Evolutionary conservation across 2,329 filamentous ascomycete genomes (phyloP).

Genomic region (Aspergillus novoparasiticus): DNA sequence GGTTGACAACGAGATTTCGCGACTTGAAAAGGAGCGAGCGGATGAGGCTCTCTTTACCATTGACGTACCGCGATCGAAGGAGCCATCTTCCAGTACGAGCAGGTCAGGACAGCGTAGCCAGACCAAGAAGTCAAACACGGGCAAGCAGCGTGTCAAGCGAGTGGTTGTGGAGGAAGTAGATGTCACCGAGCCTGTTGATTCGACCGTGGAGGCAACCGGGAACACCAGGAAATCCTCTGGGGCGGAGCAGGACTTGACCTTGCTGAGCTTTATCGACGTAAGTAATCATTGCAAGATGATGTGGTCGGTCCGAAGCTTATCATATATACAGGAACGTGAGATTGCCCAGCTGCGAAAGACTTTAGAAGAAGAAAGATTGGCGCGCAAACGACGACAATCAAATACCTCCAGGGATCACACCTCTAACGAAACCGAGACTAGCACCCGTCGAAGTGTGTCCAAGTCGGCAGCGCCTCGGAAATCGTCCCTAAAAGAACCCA

Average conservation of each 20-base stretch:
- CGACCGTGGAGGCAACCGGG: conserved; percentile 27
- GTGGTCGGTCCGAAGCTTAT: background rate
- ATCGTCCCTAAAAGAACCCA: conserved; percentile 57
- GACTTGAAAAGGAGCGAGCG: conserved; percentile 40
- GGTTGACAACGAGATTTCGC: conserved; percentile 39
- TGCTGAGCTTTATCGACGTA: conserved; percentile 58
- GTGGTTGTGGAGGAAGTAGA: conserved; percentile 39
- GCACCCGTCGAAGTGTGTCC: conserved; percentile 40
- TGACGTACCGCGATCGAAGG: conserved; percentile 30
- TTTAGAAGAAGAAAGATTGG: conserved; percentile 57
- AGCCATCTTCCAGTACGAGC: conserved; percentile 25
- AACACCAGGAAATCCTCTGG: conserved; percentile 31
- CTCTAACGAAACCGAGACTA: conserved; percentile 43
- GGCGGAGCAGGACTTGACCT: conserved; percentile 49
- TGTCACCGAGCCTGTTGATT: conserved; percentile 33
- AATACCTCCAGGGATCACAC: conserved; percentile 32
- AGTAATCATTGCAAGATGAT: conserved; percentile 16
- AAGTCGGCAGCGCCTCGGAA: conserved; percentile 51
- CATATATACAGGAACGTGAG: conserved; percentile 40
- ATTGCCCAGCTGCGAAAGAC: conserved; percentile 57
- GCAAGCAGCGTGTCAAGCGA: conserved; percentile 44
- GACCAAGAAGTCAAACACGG: conserved; percentile 37
- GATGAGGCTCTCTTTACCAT: conserved; percentile 43
- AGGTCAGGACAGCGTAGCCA: conserved; percentile 24
- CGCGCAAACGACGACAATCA: conserved; percentile 44